Conservation (phyloP, 2,329 filamentous ascomycete species). For the Dryadomyces quercus-mongolicae region DNA sequence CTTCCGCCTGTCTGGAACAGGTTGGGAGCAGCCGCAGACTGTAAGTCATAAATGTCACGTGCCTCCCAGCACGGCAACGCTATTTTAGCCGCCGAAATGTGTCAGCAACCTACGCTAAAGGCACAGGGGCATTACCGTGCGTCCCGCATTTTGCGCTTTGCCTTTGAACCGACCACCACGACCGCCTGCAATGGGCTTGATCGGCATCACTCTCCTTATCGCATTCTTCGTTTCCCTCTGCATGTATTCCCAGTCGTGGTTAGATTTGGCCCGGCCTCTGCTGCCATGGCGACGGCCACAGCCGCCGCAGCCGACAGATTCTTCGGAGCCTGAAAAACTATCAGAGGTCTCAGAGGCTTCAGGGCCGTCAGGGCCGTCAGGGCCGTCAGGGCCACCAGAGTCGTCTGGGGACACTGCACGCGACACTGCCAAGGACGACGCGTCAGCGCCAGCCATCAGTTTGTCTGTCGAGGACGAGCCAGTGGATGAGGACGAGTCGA, state of each 20-base stretch:
- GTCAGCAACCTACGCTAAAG: no score
- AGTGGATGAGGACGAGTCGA: conserved; percentile 26
- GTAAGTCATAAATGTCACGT: no score
- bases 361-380: not conserved
- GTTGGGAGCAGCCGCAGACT: no score
- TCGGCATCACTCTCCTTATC: conserved; percentile 50
- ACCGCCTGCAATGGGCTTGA: conserved; percentile 33
- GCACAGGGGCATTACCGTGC: not conserved
- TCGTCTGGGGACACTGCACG: not conserved
- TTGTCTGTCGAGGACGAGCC: conserved; percentile 2
- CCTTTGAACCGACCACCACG: not conserved
- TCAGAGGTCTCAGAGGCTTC: no score
- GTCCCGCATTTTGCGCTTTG: not conserved
- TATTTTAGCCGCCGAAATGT: no score
- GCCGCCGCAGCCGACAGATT: not conserved
- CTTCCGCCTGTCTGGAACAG: no score
- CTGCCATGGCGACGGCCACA: conserved; percentile 6
- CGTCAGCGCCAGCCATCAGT: no score
- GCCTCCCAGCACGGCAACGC: no score
- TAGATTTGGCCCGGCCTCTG: conserved; percentile 17
- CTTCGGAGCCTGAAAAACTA: not conserved
- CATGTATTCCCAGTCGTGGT: conserved; percentile 39
- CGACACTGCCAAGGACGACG: not conserved
- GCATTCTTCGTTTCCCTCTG: conserved; percentile 46
- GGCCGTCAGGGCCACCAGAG: not conserved